A percentile compares a stretch with the other conserved stretches of the same genome.
Conservation (phyloP, 2,329 filamentous ascomycete genomes). For the Cercospora citrullina region DNA sequence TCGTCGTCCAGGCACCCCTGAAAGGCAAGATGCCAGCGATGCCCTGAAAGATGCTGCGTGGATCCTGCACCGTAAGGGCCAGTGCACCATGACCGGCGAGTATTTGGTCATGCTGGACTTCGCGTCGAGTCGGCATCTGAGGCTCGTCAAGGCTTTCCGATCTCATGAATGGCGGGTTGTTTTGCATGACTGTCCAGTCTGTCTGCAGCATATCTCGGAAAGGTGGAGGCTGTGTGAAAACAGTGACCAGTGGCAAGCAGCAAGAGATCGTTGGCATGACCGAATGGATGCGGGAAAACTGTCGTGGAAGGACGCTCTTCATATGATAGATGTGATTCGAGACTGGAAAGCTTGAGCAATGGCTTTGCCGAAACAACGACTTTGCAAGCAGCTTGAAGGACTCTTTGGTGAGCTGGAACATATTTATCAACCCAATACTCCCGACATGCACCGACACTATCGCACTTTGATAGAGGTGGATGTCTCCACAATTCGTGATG, state of each 20-base stretch:
- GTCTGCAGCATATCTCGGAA: not conserved
- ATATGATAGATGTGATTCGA: not conserved
- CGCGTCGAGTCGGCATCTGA: not conserved
- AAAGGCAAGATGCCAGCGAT: not conserved
- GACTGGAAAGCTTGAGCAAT: not conserved
- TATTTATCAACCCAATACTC: not conserved
- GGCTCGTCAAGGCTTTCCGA: not conserved
- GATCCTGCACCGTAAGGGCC: not conserved
- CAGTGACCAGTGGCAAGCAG: not conserved
- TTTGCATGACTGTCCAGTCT: not conserved
- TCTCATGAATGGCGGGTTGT: not conserved
- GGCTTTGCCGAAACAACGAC: not conserved
- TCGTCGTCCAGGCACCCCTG: not conserved
- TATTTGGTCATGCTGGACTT: not conserved
- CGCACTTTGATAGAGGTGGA: not conserved
- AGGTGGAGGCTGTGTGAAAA: not conserved
- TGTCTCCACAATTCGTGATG: not conserved
- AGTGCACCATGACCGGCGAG: not conserved
- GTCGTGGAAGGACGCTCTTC: not conserved
- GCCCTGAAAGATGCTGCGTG: not conserved
- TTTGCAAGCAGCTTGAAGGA: not conserved
- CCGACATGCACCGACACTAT: not conserved
- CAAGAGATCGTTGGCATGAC: slow-evolving; percentile 4
- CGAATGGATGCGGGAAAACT: not conserved
- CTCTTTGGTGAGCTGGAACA: not conserved